phyloP scores from a whole-genome alignment of 305 asterid species.

The Plantago lanceolata region DNA sequence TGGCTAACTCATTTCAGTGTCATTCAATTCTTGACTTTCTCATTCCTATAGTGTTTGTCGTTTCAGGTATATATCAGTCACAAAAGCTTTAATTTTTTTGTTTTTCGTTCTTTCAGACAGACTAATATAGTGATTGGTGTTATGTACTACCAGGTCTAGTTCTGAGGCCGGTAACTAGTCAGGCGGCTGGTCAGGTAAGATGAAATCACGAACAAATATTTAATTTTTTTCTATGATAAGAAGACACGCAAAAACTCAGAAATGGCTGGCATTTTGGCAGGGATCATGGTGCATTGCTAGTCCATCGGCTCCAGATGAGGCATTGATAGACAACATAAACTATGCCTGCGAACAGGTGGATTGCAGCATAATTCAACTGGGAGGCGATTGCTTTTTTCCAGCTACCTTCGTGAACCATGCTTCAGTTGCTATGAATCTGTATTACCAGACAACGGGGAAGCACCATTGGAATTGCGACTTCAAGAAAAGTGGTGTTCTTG shows the following conservation, averaged over 20 bases:
- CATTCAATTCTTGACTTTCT: slow-evolving; percentile 16
- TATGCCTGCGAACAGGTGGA: slow-evolving; percentile 28
- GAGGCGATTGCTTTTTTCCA: slow-evolving; percentile 39
- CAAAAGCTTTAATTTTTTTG: not conserved
- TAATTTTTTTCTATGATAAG: not conserved
- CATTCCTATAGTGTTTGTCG: slow-evolving; percentile 19
- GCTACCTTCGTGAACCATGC: slow-evolving; percentile 33
- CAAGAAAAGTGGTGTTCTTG: slow-evolving; percentile 30
- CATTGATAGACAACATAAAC: slow-evolving; percentile 29
- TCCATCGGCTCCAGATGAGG: slow-evolving; percentile 30
- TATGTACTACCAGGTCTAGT: slow-evolving; percentile 21
- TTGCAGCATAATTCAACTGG: slow-evolving; percentile 26
- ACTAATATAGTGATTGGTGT: not conserved
- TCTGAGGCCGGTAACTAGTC: slow-evolving; percentile 18
- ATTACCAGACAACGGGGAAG: slow-evolving; percentile 40
- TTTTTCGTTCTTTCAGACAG: not conserved
- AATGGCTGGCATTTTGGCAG: slow-evolving; percentile 6
- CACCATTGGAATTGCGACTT: slow-evolving; percentile 46
- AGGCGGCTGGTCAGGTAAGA: slow-evolving; percentile 29
- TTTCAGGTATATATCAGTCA: slow-evolving; percentile 14
- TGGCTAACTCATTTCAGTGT: slow-evolving; percentile 23
- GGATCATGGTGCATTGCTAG: slow-evolving; percentile 36
- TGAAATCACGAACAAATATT: not conserved
- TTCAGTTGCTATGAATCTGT: slow-evolving; percentile 46
- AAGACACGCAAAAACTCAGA: too few relatives aligned